Evolutionary conservation across 768 basidiomycete species (phyloP), one percentile per base, ranked within the genome.

Genomic region (Pleurotus djamor): DNA sequence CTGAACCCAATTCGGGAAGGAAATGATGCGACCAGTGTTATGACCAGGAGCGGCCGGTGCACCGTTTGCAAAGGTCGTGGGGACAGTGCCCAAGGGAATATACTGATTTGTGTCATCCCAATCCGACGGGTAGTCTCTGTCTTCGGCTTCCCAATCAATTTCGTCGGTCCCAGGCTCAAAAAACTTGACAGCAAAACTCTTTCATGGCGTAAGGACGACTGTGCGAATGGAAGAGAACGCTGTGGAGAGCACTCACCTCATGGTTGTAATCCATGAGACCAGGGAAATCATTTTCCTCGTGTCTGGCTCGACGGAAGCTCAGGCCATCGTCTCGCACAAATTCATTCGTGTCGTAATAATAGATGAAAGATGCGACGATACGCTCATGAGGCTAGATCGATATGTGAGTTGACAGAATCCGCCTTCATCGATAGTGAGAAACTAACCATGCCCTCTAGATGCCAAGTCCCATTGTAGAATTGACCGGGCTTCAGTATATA

Each of bases 401-500:
- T 33, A 38, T 16, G 36, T 32, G 14, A 17, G 28, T 57, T 45
- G n/a, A n/a, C 13, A 34, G 21, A n/a, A 47, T 34, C 14, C 28
- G 10, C 21, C 21, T 28, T 9, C 7, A 21, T 37, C 44, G 58
- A 47, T 17, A 32, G 14, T 12, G 28, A 44, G 10, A n/a, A 33
- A 38, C 28, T 37, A 9, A 65, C 64, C 64, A 65, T 65, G 28
- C 64, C 64, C 55, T 65, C 64, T 32, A 65, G 49, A 43, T 65
- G 64, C 64, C 64, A 65, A 33, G 62, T 54, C 17, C 64, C 64
- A 48, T 58, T 49, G 62, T 65, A 65, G 32, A 51, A 28, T 56
- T 60, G 48, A 4, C 62, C 64, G 21, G 64, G 64, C 10, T 58
- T 58, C 17, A 65, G 33, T 13, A 44, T 56, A 48, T 65, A 65